Evolutionary conservation across 352 stramenopile species (phyloP), one percentile per base, ranked within the genome.

Genomic region (Phytophthora rubi): DNA sequence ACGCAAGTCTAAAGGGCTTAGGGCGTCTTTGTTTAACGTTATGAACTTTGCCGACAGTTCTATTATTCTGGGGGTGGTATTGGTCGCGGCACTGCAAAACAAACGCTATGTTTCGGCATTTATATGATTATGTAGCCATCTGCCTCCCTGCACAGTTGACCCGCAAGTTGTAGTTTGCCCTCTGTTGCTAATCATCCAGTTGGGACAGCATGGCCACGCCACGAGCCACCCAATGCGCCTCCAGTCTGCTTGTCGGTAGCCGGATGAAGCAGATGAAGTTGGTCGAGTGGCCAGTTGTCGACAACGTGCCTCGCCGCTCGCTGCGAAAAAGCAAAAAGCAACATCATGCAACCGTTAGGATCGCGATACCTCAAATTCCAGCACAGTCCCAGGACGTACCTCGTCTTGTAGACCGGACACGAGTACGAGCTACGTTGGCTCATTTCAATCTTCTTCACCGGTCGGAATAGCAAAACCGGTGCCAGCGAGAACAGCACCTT

Each of bases 261-360:
- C 84, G 79, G 58, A 99, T 97, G 65, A 95, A 97, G 77, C 92
- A 97, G 58, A 98, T 96, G 68, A 98, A 98, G 79, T 98, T 98
- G 28, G 92, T 98, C 58, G 90, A 98, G 73, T 98, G 93, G n/a
- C 94, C 94, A 2, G 92, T 98, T 10, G 95, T 98, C 13, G 91
- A 94, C 23, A 98, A 76, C 35, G 95, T 92, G 4, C 95, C 95
- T 45, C 93, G 82, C 4, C 94, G 77, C 61, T 98, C 94, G 49
- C 88, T 95, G 66, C n/a, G 13, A 18, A 45, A 54, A 8, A 33
- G 28, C 44, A 49, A 39, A 45, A 51, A 55, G 53, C 35, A 44
- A 23, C 15, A 33, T n/a, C 23, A 53, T 15, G 10, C n/a, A 44
- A 30, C 4, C 45, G 18, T 53, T 53, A 53, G n/a, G 28, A 9